Evolutionary conservation across 768 basidiomycete genomes (phyloP).

Genomic region (Nevesoporus exiguus): DNA sequence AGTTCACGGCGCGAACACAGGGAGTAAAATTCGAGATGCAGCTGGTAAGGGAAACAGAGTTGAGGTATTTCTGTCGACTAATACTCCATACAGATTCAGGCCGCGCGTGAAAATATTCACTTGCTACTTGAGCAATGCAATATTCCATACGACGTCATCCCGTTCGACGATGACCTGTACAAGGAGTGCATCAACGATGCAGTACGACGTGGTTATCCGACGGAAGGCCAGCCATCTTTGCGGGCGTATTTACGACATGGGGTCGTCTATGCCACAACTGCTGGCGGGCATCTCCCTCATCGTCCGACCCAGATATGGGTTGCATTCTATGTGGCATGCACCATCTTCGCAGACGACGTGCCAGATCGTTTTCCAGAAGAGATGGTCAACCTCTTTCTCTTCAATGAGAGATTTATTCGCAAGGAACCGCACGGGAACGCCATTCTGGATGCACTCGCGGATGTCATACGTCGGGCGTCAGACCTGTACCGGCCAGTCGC

Average conservation of each 20-base stretch:
- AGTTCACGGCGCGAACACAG: neutral
- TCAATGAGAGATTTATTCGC: conserved; percentile 33
- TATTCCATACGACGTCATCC: conserved; percentile 6
- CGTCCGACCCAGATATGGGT: conserved; percentile 26
- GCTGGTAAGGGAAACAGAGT: conserved; percentile 6
- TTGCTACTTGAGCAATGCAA: conserved; percentile 16
- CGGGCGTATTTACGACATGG: conserved; percentile 31
- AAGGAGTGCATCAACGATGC: conserved; percentile 25
- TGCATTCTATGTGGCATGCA: conserved; percentile 38
- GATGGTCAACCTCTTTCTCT: conserved; percentile 26
- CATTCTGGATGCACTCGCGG: conserved; percentile 34
- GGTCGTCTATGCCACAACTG: conserved; percentile 22
- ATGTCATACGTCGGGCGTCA: conserved; percentile 29
- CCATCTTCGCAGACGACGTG: conserved; percentile 38
- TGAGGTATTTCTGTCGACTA: neutral
- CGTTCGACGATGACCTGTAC: conserved; percentile 14
- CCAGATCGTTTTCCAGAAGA: conserved; percentile 23
- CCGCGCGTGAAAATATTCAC: conserved; percentile 11
- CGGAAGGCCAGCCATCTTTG: conserved; percentile 20
- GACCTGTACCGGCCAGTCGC: conserved; percentile 27
- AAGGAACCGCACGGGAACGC: conserved; percentile 28
- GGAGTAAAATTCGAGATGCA: neutral
- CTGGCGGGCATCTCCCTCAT: conserved; percentile 29
- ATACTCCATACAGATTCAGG: conserved; percentile 5
- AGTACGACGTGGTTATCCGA: conserved; percentile 21